Evolutionary conservation across 345 rosid species (phyloP).

Genomic region (Dipteronia dyeriana): DNA sequence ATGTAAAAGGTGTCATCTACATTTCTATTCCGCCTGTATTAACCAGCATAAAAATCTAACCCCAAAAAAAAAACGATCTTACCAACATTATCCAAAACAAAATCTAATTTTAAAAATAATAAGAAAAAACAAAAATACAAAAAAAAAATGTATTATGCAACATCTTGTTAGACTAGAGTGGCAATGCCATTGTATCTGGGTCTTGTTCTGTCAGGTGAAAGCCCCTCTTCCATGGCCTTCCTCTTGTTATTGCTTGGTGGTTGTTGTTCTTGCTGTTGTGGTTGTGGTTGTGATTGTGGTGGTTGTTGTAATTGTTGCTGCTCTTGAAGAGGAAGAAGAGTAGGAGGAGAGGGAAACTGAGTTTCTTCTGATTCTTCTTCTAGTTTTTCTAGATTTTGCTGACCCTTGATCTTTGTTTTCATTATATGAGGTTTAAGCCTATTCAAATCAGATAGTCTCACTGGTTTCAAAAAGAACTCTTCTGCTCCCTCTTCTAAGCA

Average conservation of each 20-base stretch:
- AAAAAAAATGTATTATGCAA: background rate
- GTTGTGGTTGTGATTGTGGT: slow-evolving; percentile 4
- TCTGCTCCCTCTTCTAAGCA: slow-evolving; percentile 81
- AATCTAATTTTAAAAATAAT: background rate
- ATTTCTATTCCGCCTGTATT: slow-evolving; percentile 20
- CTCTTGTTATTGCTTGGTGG: slow-evolving; percentile 46
- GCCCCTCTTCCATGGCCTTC: slow-evolving; percentile 57
- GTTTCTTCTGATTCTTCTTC: slow-evolving; percentile 24
- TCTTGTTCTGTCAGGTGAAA: slow-evolving; percentile 54
- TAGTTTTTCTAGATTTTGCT: slow-evolving; percentile 20
- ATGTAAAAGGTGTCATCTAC: slow-evolving; percentile 26
- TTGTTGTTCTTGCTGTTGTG: slow-evolving; percentile 15
- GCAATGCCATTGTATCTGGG: slow-evolving; percentile 45
- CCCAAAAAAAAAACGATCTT: background rate
- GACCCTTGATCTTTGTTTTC: slow-evolving; percentile 43
- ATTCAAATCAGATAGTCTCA: slow-evolving; percentile 50
- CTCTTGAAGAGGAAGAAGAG: slow-evolving; percentile 9
- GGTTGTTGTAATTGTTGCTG: background rate
- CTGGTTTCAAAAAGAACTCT: slow-evolving; percentile 71
- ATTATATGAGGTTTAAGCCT: slow-evolving; percentile 56
- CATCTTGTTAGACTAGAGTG: slow-evolving; percentile 31
- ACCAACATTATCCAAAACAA: slow-evolving; percentile 20
- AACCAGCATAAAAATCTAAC: background rate
- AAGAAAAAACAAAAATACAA: background rate
- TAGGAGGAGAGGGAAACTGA: slow-evolving; percentile 17